Percentiles rank a stretch among this genome's conserved stretches.
Evolutionary conservation across 805 yeast species (phyloP).

Genomic region (Wickerhamomyces pijperi): DNA sequence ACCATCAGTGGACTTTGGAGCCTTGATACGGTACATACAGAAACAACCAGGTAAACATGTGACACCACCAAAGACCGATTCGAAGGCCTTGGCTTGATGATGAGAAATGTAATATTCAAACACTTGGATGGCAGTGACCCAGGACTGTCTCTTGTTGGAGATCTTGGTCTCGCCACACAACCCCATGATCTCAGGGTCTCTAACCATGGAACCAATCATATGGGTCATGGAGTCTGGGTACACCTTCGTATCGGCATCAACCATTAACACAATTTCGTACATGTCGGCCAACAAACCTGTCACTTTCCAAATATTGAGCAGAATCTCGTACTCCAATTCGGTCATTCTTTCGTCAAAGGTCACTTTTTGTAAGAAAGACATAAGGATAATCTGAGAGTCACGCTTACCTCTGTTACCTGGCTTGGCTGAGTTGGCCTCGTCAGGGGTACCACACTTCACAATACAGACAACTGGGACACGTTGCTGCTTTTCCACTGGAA

Average conservation of each 20-base stretch:
- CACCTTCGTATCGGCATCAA: conserved; percentile 88
- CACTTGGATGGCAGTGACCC: conserved; percentile 92
- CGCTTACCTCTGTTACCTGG: conserved; percentile 97
- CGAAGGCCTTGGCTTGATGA: conserved; percentile 90
- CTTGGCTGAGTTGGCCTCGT: conserved; percentile 55
- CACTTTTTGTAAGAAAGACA: conserved; percentile 81
- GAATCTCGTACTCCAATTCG: conserved; percentile 69
- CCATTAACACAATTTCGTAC: conserved; percentile 81
- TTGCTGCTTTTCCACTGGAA: conserved; percentile 74
- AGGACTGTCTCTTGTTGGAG: conserved; percentile 66
- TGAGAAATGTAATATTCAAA: conserved; percentile 90
- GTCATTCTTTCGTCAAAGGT: conserved; percentile 94
- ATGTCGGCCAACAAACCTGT: conserved; percentile 79
- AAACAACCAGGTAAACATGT: conserved; percentile 96
- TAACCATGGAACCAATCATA: conserved; percentile 83
- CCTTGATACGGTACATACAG: conserved; percentile 81
- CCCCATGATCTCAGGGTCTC: conserved; percentile 82
- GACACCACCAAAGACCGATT: conserved; percentile 89
- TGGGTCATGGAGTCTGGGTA: conserved; percentile 83
- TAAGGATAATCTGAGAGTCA: conserved; percentile 83
- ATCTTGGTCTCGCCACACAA: conserved; percentile 92
- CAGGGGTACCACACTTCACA: conserved; percentile 84
- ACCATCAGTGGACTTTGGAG: conserved; percentile 72
- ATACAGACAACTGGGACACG: conserved; percentile 69
- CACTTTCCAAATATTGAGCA: conserved; percentile 65